Percentiles rank a stretch among this genome's conserved stretches.
Conservation (phyloP, 306 rosid genomes). For the Luffa acutangula region DNA sequence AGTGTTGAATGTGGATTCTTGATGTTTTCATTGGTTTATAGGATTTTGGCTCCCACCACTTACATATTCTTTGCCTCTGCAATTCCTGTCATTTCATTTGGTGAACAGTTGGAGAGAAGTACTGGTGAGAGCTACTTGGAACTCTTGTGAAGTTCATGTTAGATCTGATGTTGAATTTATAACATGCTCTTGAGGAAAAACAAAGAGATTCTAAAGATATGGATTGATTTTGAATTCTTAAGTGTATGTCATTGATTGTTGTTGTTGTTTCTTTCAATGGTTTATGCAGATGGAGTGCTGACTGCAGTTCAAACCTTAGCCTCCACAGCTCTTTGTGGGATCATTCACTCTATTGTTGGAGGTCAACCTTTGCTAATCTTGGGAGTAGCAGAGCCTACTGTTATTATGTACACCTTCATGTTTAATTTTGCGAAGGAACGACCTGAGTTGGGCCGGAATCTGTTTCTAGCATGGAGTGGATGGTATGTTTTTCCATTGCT, state of each 20-base stretch:
- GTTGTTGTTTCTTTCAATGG: neutral
- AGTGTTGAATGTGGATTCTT: neutral
- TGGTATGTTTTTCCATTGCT: slow-evolving; percentile 33
- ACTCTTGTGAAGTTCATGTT: neutral
- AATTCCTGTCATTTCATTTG: slow-evolving; percentile 63
- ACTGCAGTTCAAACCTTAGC: slow-evolving; percentile 93
- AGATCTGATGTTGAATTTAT: slow-evolving; percentile 9
- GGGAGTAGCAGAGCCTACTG: slow-evolving; percentile 99
- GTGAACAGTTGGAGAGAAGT: slow-evolving; percentile 54
- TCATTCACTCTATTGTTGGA: slow-evolving; percentile 79
- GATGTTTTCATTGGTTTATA: slow-evolving; percentile 2
- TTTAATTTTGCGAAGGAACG: slow-evolving; percentile 82
- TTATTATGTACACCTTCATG: slow-evolving; percentile 93
- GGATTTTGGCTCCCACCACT: slow-evolving; percentile 76
- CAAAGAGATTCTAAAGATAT: neutral
- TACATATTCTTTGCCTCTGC: slow-evolving; percentile 69
- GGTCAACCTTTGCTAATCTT: slow-evolving; percentile 88
- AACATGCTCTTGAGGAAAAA: neutral
- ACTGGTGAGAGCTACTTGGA: slow-evolving; percentile 35
- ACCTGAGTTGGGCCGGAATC: slow-evolving; percentile 53
- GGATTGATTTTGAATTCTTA: neutral
- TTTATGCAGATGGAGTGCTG: slow-evolving; percentile 74
- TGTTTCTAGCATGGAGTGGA: slow-evolving; percentile 86
- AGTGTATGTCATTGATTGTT: neutral
- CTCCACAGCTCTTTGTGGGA: slow-evolving; percentile 80